Base-by-base conservation (phyloP, 78 protist species). In the Emiliania huxleyi region DNA sequence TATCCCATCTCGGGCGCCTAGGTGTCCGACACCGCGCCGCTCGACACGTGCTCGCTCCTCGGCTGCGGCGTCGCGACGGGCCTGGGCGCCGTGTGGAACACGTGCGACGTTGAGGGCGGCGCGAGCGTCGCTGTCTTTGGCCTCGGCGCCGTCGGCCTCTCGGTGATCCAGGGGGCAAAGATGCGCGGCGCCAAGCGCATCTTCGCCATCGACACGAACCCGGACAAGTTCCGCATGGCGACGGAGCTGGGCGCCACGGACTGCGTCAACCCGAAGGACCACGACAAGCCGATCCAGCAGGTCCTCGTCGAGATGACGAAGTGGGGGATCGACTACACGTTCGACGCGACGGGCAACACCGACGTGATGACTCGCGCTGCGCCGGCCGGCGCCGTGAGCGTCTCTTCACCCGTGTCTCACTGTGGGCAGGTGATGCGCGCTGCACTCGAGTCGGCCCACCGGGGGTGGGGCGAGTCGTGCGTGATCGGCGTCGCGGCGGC, bases 401-500 rank as follows among this genome's bases (percentile, higher is more conserved):
- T n/a, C n/a, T n/a, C n/a, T n/a, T n/a, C n/a, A n/a, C n/a, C n/a
- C n/a, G n/a, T n/a, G n/a, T n/a, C n/a, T n/a, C n/a, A n/a, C n/a
- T n/a, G n/a, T n/a, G n/a, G n/a, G 62, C 15, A 52, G 56, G 89
- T 90, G 40, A 98, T 98, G 99, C 90, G 97, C 43, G 90, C 94
- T 0, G 99, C 98, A 1, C 93, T 97, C 46, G 98, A 97, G 96
- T 62, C 93, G 22, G 42, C 95, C 73, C 99, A 98, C 93, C 96
- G 96, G 62, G 98, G 98, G 29, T 97, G 98, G 98, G 98, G 98
- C 85, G 91, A 56, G 12, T 93, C 96, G 26, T 69, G 87, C 56
- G 94, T 97, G 62, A 95, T 85, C 42, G 55, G 69, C 69, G 90
- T 85, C 21, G 98, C 98, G 0, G 96, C 96, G 15, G 92, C 98